Percentiles rank a stretch among this genome's conserved stretches.
phyloP scores from a whole-genome alignment of 2,329 filamentous ascomycete species.

The Verticillium isaacii region DNA sequence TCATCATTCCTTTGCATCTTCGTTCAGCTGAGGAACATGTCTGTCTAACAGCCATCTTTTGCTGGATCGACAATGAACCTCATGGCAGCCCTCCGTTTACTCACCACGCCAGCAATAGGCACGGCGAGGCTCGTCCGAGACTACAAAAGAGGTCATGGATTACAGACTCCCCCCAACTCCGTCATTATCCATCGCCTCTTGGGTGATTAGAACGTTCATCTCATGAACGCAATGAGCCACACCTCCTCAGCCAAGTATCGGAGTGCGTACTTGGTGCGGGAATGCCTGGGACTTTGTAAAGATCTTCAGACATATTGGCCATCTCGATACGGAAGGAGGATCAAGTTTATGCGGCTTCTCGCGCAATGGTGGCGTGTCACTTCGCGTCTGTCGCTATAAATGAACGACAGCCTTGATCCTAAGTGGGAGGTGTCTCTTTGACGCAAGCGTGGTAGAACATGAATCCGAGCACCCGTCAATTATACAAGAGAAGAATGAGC shows the following conservation, averaged over 20 bases:
- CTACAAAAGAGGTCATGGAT: constrained; percentile 9
- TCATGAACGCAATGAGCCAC: constrained; percentile 12
- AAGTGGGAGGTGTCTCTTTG: too few species aligned
- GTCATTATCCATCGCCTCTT: constrained; percentile 13
- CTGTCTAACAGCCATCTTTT: too few species aligned
- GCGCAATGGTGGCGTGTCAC: too few species aligned
- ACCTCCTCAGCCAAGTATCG: constrained; percentile 8
- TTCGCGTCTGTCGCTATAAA: too few species aligned
- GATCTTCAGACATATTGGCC: too few species aligned
- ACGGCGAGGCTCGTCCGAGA: constrained; percentile 8
- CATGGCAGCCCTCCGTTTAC: constrained; percentile 10
- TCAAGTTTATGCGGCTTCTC: too few species aligned
- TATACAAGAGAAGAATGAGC: too few species aligned
- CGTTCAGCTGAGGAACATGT: not conserved
- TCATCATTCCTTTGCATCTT: constrained; percentile 13
- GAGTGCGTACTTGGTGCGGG: constrained; percentile 11
- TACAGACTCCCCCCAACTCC: constrained; percentile 8
- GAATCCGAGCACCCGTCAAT: too few species aligned
- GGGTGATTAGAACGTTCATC: constrained; percentile 11
- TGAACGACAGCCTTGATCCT: too few species aligned
- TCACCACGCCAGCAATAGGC: constrained; percentile 9
- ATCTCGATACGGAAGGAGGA: too few species aligned
- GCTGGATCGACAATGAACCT: too few species aligned
- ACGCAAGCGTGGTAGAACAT: too few species aligned
- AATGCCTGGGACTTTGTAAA: constrained; percentile 9